Conservation (phyloP, 257 asterid genomes). For the Nyctanthes arbortristis region DNA sequence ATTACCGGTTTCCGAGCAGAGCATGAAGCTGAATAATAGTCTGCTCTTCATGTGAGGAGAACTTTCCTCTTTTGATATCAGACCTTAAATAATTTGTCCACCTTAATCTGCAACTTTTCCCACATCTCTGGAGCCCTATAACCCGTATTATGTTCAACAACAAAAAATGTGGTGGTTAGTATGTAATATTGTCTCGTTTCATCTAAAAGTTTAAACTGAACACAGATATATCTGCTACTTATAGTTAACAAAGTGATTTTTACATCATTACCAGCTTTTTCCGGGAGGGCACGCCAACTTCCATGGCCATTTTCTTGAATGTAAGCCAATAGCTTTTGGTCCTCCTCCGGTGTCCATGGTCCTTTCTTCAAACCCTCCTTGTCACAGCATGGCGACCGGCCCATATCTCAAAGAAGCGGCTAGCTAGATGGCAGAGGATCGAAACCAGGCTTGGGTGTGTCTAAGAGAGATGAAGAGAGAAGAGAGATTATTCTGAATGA, state of each 20-base stretch:
- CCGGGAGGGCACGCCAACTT: constrained; percentile 62
- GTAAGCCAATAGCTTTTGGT: constrained; percentile 41
- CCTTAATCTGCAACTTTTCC: constrained; percentile 36
- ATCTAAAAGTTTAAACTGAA: not conserved
- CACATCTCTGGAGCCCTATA: constrained; percentile 34
- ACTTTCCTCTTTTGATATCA: constrained; percentile 33
- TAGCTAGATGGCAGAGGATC: too few species aligned
- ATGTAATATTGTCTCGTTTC: too few species aligned
- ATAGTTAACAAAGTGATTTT: not conserved
- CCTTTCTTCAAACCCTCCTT: constrained; percentile 57
- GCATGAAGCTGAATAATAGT: constrained; percentile 60
- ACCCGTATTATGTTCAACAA: not conserved
- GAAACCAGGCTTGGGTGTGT: not conserved
- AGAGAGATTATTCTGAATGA: not conserved
- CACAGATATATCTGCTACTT: not conserved
- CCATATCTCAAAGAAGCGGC: constrained; percentile 28
- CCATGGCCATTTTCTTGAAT: constrained; percentile 59
- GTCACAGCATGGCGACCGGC: constrained; percentile 48
- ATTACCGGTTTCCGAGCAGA: constrained; percentile 51
- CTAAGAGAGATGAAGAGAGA: not conserved
- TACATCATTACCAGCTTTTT: constrained; percentile 46
- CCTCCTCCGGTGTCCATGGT: constrained; percentile 59
- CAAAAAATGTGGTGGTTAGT: not conserved
- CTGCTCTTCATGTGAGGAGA: constrained; percentile 46
- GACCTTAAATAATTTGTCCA: constrained; percentile 33